Percentiles rank a stretch among this genome's conserved stretches.
Conservation (phyloP, 148 eudicot species). For the Chenopodium quinoa region DNA sequence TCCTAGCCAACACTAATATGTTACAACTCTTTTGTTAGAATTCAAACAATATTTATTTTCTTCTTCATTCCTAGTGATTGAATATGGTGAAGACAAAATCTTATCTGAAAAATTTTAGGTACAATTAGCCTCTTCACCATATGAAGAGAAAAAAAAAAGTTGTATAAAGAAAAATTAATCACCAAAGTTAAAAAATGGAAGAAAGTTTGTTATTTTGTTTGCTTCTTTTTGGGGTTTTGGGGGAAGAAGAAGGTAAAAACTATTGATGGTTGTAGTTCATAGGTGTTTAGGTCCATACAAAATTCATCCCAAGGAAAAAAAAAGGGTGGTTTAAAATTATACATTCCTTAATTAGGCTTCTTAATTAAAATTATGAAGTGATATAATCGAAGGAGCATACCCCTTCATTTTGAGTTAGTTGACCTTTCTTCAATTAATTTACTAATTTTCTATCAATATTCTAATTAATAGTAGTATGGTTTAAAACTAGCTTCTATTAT, state of each 20-base stretch:
- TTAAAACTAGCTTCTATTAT: no score
- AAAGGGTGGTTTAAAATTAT: conserved; percentile 18
- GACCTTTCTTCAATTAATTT: neutral
- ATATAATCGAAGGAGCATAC: neutral
- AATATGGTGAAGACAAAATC: neutral
- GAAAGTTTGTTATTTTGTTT: neutral
- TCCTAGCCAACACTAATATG: neutral
- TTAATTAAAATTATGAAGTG: conserved; percentile 7
- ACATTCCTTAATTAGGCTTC: conserved; percentile 25
- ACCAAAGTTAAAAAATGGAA: neutral
- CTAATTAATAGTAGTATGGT: no score
- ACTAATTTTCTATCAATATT: no score
- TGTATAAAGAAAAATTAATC: neutral
- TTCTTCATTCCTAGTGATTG: neutral
- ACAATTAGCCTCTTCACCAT: neutral
- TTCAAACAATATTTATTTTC: neutral
- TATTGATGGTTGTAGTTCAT: conserved; percentile 25
- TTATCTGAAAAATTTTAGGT: neutral
- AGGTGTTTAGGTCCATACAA: conserved; percentile 17
- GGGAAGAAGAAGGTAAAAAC: conserved; percentile 4
- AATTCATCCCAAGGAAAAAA: conserved; percentile 2
- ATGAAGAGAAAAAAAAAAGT: conserved; percentile 6
- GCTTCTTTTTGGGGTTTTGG: conserved; percentile 14
- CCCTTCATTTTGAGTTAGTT: conserved; percentile 1
- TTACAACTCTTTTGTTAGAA: neutral